Percentiles rank a stretch among this genome's conserved stretches.
phyloP scores from a whole-genome alignment of 2,329 filamentous ascomycete genomes.

The Aspergillus tanneri region DNA sequence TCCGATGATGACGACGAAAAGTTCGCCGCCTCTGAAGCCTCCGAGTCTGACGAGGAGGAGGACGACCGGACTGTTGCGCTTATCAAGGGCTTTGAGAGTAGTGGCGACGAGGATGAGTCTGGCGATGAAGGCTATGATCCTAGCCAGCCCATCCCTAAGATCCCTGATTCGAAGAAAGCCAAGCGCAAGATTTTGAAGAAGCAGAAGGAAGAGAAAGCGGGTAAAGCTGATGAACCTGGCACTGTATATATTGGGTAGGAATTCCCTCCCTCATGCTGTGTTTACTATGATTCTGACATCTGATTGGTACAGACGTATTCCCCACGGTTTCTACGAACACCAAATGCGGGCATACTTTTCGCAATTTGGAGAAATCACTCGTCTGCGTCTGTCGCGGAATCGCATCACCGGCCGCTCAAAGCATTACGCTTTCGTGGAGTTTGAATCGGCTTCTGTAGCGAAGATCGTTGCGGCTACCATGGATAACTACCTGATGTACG shows the following conservation, averaged over 20 bases:
- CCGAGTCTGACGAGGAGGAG: constrained; percentile 34
- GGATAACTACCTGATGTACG: constrained; percentile 96
- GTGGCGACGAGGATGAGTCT: constrained; percentile 52
- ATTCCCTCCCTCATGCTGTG: constrained; percentile 8
- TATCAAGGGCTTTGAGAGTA: constrained; percentile 57
- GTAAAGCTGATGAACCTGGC: constrained; percentile 57
- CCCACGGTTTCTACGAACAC: constrained; percentile 95
- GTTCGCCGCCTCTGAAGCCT: constrained; percentile 18
- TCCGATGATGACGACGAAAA: constrained; percentile 35
- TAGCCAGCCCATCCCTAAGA: constrained; percentile 43
- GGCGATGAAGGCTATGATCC: constrained; percentile 49
- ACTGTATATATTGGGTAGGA: constrained; percentile 80
- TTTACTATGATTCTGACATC: constrained; percentile 18
- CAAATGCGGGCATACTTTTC: constrained; percentile 92
- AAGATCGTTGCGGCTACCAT: constrained; percentile 92
- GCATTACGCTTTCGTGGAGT: constrained; percentile 95
- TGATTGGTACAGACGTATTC: constrained; percentile 61
- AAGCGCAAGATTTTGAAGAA: constrained; percentile 54
- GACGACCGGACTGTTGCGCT: constrained; percentile 56
- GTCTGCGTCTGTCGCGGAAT: constrained; percentile 83
- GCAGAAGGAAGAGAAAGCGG: constrained; percentile 45
- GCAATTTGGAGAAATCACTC: constrained; percentile 82
- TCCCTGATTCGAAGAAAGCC: constrained; percentile 47
- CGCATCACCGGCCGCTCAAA: constrained; percentile 86
- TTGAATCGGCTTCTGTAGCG: constrained; percentile 72